These are phyloP conservation scores for Zoysia matrella DNA, from an alignment of 202 grass and related monocot species.

Conservation along the genomic window DNA sequence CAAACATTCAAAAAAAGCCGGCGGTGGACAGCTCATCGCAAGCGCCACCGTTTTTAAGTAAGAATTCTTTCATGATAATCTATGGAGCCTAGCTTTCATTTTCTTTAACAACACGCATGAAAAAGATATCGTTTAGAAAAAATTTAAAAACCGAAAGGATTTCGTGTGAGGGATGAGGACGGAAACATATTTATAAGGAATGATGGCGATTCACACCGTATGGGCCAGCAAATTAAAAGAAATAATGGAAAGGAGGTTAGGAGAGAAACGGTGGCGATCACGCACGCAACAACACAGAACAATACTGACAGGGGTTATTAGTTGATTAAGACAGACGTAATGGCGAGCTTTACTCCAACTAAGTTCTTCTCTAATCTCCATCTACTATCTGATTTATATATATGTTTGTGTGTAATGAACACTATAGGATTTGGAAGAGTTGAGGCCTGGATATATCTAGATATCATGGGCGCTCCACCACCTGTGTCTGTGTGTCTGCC, in stretches of 20 bases:
- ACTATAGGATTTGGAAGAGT: no score
- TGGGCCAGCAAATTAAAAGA: no score
- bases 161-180: conserved; percentile 42
- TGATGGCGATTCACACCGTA: no score
- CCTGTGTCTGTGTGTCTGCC: conserved; percentile 16
- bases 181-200: conserved; percentile 28
- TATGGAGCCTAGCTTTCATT: conserved; percentile 41
- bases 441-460: no score
- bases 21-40: conserved; percentile 35
- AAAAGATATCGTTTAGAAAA: conserved; percentile 15
- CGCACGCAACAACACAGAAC: neutral
- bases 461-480: conserved; percentile 59
- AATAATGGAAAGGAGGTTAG: neutral
- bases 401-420: no score
- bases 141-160: conserved; percentile 15
- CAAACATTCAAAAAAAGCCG: conserved; percentile 20
- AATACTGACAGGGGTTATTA: conserved; percentile 37
- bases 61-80: neutral
- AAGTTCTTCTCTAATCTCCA: conserved; percentile 26
- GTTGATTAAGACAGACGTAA: conserved; percentile 51
- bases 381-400: conserved; percentile 25
- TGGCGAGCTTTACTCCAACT: conserved; percentile 50
- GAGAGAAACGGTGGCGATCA: no score
- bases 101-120: conserved; percentile 42
- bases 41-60: neutral